Conservation (phyloP, 805 yeast species). For the Suhomyces prunicola region DNA sequence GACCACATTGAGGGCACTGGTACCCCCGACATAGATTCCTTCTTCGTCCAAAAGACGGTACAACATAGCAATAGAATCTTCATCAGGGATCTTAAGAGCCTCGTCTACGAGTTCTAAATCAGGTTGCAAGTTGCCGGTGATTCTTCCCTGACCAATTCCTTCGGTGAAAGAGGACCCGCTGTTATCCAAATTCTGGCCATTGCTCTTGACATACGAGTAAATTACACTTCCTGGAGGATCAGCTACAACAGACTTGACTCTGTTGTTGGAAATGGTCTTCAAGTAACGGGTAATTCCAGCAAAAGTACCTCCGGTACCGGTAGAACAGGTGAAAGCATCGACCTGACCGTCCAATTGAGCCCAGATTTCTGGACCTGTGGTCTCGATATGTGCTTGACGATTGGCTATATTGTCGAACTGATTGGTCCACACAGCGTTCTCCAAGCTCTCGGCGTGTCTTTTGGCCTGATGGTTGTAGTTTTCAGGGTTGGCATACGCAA, state of each 20-base stretch:
- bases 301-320: constrained; percentile 92
- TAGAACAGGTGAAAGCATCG: constrained; percentile 84
- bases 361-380: constrained; percentile 94
- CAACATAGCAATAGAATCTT: constrained; percentile 77
- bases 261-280: constrained; percentile 62
- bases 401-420: constrained; percentile 89
- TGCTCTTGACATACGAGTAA: constrained; percentile 70
- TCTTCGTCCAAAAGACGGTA: constrained; percentile 83
- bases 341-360: constrained; percentile 74
- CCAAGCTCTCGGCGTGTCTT: constrained; percentile 72
- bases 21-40: constrained; percentile 88
- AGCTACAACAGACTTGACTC: constrained; percentile 66
- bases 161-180: constrained; percentile 88
- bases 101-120: constrained; percentile 76
- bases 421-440: constrained; percentile 88
- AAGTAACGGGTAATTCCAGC: constrained; percentile 82
- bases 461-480: constrained; percentile 86
- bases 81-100: constrained; percentile 76
- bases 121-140: constrained; percentile 74
- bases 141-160: constrained; percentile 95
- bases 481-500: constrained; percentile 74
- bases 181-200: constrained; percentile 65
- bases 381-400: constrained; percentile 81
- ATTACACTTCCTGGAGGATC: constrained; percentile 94
- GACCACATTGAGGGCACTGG: constrained; percentile 85